Percentiles rank a stretch among this genome's conserved stretches.
These are phyloP conservation scores for Coniella lustricola DNA, from an alignment of 2,329 filamentous ascomycete genomes.

Conservation along the genomic window DNA sequence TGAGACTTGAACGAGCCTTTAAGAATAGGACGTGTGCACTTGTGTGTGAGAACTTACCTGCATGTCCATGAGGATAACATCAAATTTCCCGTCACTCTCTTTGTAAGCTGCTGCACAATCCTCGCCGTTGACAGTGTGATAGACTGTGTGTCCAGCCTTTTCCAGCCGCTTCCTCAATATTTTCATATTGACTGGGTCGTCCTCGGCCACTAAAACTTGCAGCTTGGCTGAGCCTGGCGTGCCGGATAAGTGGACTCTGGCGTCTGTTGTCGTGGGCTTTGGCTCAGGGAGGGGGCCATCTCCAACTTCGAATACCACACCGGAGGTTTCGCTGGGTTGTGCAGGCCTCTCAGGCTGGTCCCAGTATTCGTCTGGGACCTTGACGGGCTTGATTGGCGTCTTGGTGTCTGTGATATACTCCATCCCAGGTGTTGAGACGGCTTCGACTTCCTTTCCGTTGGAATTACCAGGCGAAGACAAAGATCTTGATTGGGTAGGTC, in stretches of 20 bases:
- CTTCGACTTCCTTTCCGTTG: neutral
- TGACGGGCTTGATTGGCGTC: constrained; percentile 40
- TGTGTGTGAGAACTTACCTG: constrained; percentile 52
- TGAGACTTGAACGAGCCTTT: no score
- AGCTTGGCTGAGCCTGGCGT: constrained; percentile 33
- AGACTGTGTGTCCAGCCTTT: constrained; percentile 64
- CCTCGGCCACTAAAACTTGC: constrained; percentile 72
- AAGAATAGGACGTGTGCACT: neutral
- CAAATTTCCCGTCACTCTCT: constrained; percentile 56
- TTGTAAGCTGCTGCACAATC: constrained; percentile 69
- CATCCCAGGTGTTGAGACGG: constrained; percentile 24
- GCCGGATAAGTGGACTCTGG: constrained; percentile 5
- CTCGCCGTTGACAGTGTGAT: constrained; percentile 73
- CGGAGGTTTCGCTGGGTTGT: constrained; percentile 26
- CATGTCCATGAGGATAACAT: constrained; percentile 87
- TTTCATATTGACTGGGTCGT: constrained; percentile 80
- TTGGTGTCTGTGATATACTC: constrained; percentile 36
- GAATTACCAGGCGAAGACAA: constrained; percentile 14
- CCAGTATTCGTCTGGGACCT: constrained; percentile 40
- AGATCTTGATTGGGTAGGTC: constrained; percentile 10
- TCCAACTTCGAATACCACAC: constrained; percentile 33
- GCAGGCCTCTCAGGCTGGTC: constrained; percentile 25
- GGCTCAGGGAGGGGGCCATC: constrained; percentile 12
- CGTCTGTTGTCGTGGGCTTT: constrained; percentile 10
- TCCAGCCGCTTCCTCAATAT: constrained; percentile 75